Percentiles rank a stretch among this genome's conserved stretches.
phyloP scores from a whole-genome alignment of 106 monocot species.

The Iris macrosiphon region DNA sequence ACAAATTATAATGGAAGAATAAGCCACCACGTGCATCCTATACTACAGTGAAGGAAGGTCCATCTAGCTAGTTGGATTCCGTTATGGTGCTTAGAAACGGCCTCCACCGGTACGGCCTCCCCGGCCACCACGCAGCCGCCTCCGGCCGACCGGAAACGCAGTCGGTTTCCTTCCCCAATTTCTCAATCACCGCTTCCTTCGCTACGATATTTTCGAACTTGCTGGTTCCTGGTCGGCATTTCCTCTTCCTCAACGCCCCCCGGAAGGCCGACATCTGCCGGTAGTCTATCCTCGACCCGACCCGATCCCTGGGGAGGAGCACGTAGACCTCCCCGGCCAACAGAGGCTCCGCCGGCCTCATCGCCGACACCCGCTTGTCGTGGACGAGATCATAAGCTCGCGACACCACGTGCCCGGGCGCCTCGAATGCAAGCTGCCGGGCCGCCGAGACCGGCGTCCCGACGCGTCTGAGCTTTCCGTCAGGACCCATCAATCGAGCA shows the following conservation, averaged over 20 bases:
- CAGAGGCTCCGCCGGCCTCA: slow-evolving; percentile 26
- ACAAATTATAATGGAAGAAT: too few species aligned
- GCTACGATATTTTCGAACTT: neutral
- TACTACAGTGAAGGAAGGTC: too few species aligned
- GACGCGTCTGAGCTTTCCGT: slow-evolving; percentile 8
- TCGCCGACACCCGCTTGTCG: slow-evolving; percentile 1
- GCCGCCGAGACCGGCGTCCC: slow-evolving; percentile 1
- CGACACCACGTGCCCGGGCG: slow-evolving; percentile 23
- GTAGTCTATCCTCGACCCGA: slow-evolving; percentile 13
- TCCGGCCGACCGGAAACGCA: neutral
- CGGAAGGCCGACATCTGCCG: neutral
- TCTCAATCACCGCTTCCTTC: neutral
- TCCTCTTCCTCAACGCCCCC: neutral
- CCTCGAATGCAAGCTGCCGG: slow-evolving; percentile 45
- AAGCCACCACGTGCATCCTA: too few species aligned
- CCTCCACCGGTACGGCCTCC: slow-evolving; percentile 9
- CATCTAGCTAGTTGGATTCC: neutral
- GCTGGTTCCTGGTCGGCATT: neutral
- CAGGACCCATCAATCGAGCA: slow-evolving; percentile 19
- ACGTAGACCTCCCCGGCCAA: slow-evolving; percentile 14
- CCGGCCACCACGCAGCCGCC: neutral
- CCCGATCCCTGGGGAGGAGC: slow-evolving; percentile 9
- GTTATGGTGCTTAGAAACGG: slow-evolving; percentile 15
- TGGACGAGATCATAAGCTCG: slow-evolving; percentile 6
- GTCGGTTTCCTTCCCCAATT: neutral